Percentiles rank a stretch among this genome's conserved stretches.
These are phyloP conservation scores for Trichosanthes truncata DNA, from an alignment of 306 rosid species.

Conservation along the genomic window DNA sequence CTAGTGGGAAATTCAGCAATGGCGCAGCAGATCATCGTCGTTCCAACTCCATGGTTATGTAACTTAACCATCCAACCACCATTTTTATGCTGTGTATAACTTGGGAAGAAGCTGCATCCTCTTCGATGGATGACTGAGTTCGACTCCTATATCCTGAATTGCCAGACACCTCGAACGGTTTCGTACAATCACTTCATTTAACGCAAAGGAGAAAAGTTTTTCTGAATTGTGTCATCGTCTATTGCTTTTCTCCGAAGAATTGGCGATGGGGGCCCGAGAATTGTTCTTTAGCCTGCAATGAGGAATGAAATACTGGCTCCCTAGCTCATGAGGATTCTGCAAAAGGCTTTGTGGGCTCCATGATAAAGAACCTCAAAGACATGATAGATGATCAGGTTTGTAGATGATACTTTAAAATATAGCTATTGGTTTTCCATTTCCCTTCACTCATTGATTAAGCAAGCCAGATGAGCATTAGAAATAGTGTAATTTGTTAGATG, in stretches of 20 bases:
- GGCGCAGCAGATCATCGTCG: constrained; percentile 64
- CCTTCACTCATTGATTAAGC: constrained; percentile 22
- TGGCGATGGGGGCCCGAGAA: not conserved
- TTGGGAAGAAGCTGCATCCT: constrained; percentile 11
- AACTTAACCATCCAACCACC: constrained; percentile 34
- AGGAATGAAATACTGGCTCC: not conserved
- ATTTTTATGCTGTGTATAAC: not conserved
- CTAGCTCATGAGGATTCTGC: not conserved
- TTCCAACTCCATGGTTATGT: constrained; percentile 66
- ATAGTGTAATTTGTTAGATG: constrained; percentile 32
- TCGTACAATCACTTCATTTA: not conserved
- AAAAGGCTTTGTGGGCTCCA: not conserved
- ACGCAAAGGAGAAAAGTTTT: not conserved
- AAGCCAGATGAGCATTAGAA: constrained; percentile 35
- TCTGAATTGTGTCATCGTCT: not conserved
- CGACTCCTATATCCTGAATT: not conserved
- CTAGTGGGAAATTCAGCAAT: constrained; percentile 57
- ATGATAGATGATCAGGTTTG: constrained; percentile 20
- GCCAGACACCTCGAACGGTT: not conserved
- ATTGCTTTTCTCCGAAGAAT: not conserved
- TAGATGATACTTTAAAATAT: constrained; percentile 35
- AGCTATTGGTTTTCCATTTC: constrained; percentile 17
- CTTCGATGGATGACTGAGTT: not conserved
- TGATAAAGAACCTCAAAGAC: constrained; percentile 18
- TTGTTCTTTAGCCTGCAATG: not conserved